A percentile compares a stretch with the other conserved stretches of the same genome.
These are phyloP conservation scores for Achaetomium macrosporum DNA, from an alignment of 2,329 filamentous ascomycete species.

Conservation along the genomic window DNA sequence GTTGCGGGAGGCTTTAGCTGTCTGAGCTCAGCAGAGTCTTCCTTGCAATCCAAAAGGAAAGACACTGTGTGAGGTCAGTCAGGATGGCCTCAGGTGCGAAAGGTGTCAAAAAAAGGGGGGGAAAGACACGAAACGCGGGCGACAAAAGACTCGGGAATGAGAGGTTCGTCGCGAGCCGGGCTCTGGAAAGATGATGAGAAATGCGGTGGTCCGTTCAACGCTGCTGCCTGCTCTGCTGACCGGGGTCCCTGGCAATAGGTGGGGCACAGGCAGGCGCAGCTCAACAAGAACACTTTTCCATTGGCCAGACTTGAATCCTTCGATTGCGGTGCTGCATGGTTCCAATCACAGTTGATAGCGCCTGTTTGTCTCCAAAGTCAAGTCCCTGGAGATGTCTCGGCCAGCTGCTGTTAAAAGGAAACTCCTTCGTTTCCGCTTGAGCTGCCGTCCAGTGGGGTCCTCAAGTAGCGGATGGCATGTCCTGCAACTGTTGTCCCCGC, in stretches of 20 bases:
- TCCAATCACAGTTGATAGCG: constrained; percentile 20
- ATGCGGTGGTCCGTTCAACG: constrained; percentile 22
- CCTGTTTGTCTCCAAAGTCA: constrained; percentile 13
- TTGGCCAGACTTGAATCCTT: constrained; percentile 24
- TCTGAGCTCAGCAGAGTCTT: constrained; percentile 4
- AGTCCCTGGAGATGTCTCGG: constrained; percentile 1
- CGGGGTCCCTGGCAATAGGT: constrained; percentile 14
- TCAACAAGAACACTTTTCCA: constrained; percentile 2
- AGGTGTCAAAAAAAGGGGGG: constrained; percentile 10
- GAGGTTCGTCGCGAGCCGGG: constrained; percentile 14
- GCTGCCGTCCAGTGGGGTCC: not conserved
- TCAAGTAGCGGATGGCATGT: not conserved
- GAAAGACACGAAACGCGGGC: constrained; percentile 7
- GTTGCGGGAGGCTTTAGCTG: not conserved
- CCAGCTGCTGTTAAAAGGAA: constrained; percentile 12
- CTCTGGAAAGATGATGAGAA: constrained; percentile 26
- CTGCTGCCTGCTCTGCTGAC: constrained; percentile 25
- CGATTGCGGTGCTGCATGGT: constrained; percentile 18
- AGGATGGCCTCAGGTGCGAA: constrained; percentile 21
- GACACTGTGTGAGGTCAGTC: constrained; percentile 1
- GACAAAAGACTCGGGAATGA: constrained; percentile 16
- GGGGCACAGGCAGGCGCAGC: constrained; percentile 25
- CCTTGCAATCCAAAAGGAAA: not conserved
- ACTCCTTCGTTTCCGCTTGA: not conserved
- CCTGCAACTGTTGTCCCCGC: not conserved